Conservation (phyloP, 2,329 filamentous ascomycete genomes). For the Fusarium verticillioides region DNA sequence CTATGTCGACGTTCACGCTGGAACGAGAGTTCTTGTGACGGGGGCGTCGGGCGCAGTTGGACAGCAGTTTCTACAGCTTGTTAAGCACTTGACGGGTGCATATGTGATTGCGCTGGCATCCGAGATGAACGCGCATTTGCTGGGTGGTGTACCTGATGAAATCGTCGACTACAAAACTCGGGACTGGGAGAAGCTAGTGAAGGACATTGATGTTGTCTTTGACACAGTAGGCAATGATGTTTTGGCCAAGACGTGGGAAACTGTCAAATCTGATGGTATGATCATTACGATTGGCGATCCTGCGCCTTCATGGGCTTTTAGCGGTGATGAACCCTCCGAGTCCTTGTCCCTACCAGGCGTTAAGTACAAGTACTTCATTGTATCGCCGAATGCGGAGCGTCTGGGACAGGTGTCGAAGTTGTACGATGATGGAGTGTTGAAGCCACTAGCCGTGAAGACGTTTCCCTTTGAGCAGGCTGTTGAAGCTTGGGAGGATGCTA, state of each 20-base stretch:
- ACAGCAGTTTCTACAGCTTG: constrained; percentile 45
- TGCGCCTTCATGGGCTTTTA: constrained; percentile 48
- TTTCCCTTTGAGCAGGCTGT: constrained; percentile 2
- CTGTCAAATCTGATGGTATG: constrained; percentile 44
- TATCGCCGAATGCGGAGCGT: neutral
- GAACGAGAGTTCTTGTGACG: neutral
- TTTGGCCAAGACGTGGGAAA: constrained; percentile 45
- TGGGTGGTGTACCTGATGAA: constrained; percentile 21
- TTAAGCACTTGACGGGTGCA: constrained; percentile 25
- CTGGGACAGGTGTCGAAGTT: neutral
- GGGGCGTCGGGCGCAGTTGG: constrained; percentile 31
- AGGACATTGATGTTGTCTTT: constrained; percentile 2
- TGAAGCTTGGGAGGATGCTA: constrained; percentile 12
- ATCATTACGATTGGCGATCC: constrained; percentile 52
- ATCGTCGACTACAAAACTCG: constrained; percentile 43
- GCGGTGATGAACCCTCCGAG: constrained; percentile 30
- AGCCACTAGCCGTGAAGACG: neutral
- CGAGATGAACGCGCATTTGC: constrained; percentile 26
- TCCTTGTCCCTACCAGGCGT: constrained; percentile 30
- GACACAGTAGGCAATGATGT: constrained; percentile 14
- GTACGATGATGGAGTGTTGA: neutral
- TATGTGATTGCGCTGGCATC: constrained; percentile 48
- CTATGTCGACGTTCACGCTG: fast-evolving
- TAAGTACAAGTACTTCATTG: constrained; percentile 45
- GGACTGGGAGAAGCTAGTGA: constrained; percentile 33